Conservation (phyloP, 2,329 filamentous ascomycete genomes). For the Gaeumannomyces sp. region DNA sequence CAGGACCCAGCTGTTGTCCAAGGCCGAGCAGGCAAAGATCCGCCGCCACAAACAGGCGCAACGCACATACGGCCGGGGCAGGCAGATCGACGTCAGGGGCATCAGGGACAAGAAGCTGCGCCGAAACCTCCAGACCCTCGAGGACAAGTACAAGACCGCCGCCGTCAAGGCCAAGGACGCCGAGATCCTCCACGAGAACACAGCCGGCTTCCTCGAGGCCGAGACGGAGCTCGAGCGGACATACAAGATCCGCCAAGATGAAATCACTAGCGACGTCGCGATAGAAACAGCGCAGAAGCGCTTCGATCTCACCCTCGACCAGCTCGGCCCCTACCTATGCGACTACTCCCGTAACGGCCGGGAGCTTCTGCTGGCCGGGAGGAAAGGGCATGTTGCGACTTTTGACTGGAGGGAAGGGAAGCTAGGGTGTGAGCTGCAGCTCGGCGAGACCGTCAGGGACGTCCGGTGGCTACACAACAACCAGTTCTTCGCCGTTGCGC, state of each 20-base stretch:
- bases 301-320: conserved; percentile 79
- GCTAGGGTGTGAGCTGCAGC: conserved; percentile 76
- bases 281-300: conserved; percentile 86
- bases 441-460: conserved; percentile 85
- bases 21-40: conserved; percentile 43
- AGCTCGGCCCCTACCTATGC: conserved; percentile 78
- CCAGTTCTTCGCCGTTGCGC: conserved; percentile 88
- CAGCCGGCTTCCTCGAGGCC: conserved; percentile 77
- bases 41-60: conserved; percentile 57
- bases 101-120: conserved; percentile 89
- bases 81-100: conserved; percentile 61
- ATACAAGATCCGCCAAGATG: conserved; percentile 85
- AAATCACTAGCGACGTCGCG: conserved; percentile 68
- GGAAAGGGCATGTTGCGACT: conserved; percentile 90
- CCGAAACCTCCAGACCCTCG: conserved; percentile 69
- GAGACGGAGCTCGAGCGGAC: conserved; percentile 86
- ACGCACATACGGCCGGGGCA: conserved; percentile 77
- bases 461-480: conserved; percentile 92
- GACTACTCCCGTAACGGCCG: conserved; percentile 89
- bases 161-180: conserved; percentile 84
- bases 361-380: conserved; percentile 75
- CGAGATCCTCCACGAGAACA: conserved; percentile 87
- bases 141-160: conserved; percentile 77
- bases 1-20: conserved; percentile 46
- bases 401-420: conserved; percentile 96